Base-by-base conservation (phyloP, 805 yeast species). In the Metschnikowia bowlesiae region DNA sequence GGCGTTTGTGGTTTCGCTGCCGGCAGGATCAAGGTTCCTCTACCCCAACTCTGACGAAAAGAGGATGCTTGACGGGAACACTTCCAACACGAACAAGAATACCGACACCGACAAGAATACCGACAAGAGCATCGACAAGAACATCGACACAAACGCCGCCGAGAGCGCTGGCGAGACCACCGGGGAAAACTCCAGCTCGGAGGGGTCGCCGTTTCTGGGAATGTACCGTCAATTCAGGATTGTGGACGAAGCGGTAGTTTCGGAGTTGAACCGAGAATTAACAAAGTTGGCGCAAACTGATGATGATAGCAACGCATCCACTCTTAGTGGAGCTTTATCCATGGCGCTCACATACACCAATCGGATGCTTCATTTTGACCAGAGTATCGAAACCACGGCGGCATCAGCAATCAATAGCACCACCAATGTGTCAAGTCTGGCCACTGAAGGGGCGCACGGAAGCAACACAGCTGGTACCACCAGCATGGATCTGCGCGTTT, bases 161-260 rank as follows among this genome's bases (percentile, higher is more conserved):
- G 22, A 22, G 22, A 22, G 22, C 22, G 22, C 56, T 14, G 39
- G 34, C 22, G 36, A 33, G 11, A 9, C 0, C 2, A 4, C 34
- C 14, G n/a, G 38, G 4, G 34, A 42, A 31, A 43, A 47, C 8
- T 10, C 32, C 46, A 52, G 46, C 30, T 40, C 9, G 41, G 31
- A 48, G 28, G 53, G 45, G 28, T 38, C 32, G 50, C 51, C 14
- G 69, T 74, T 79, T 62, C 61, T 74, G 46, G 84, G 82, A 40
- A 89, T 92, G 89, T 89, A 92, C 62, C 75, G 96, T 53, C 96
- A 87, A 62, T 92, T 92, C 61, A 76, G 85, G 54, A 74, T 81
- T 38, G 84, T 92, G 30, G 96, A 90, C 65, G 91, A 87, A 49
- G 70, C 82, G 0, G 83, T 92, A 0, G 63, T 89, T 13, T 76